Conservation (phyloP, 805 yeast genomes). For the Teunomyces tritomae region DNA sequence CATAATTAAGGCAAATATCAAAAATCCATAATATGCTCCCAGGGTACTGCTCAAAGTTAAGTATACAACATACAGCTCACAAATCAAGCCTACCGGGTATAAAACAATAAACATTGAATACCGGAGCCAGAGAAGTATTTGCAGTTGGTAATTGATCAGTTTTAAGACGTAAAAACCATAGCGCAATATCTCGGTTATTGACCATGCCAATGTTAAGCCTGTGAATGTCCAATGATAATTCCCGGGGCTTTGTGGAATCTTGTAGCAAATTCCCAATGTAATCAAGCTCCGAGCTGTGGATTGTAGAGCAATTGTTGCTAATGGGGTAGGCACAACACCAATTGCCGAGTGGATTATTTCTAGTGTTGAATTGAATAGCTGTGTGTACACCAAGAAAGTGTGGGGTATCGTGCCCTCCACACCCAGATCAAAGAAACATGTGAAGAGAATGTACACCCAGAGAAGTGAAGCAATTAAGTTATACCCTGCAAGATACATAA, state of each 20-base stretch:
- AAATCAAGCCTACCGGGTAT: not conserved
- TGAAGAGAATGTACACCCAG: not conserved
- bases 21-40: slow-evolving; percentile 17
- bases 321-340: not conserved
- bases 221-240: not conserved
- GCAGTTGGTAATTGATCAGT: not conserved
- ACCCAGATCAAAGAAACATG: not conserved
- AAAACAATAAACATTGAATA: not conserved
- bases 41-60: not conserved
- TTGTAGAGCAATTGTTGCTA: not conserved
- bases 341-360: not conserved
- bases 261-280: not conserved
- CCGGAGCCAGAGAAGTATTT: not conserved
- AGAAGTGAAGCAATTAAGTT: not conserved
- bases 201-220: not conserved
- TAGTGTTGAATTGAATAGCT: not conserved
- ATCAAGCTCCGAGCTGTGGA: not conserved
- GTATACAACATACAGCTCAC: not conserved
- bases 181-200: not conserved
- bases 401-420: not conserved
- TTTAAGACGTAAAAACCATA: not conserved
- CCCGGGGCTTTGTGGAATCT: not conserved
- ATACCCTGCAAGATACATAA: not conserved
- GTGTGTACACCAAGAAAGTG: not conserved
- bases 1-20: slow-evolving; percentile 18